Evolutionary conservation across 179 eudicot genomes (phyloP).

Genomic region (Dionaea muscipula): DNA sequence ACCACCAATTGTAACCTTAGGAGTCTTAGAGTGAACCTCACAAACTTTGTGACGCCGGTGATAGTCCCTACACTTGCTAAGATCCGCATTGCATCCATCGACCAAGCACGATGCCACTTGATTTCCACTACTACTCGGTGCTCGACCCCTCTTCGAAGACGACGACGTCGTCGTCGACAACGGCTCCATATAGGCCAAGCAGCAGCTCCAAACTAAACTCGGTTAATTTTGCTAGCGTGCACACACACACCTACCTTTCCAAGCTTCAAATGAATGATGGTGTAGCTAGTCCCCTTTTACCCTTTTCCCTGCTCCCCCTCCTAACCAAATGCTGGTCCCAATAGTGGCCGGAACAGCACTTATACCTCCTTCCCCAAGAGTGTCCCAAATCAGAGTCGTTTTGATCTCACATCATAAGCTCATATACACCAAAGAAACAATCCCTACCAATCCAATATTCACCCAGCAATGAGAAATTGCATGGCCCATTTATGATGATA

Average conservation of each 20-base stretch:
- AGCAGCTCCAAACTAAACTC: no score
- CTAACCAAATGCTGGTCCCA: not conserved
- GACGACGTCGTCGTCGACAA: slow-evolving; percentile 30
- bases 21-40: slow-evolving; percentile 67
- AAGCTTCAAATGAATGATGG: slow-evolving; percentile 21
- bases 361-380: not conserved
- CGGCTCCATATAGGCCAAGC: slow-evolving; percentile 33
- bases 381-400: no score
- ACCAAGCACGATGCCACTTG: slow-evolving; percentile 52
- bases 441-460: no score
- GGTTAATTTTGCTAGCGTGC: no score
- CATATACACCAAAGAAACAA: no score
- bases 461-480: no score
- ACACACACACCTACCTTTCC: slow-evolving; percentile 24
- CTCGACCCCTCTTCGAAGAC: slow-evolving; percentile 50
- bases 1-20: slow-evolving; percentile 57
- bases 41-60: slow-evolving; percentile 86
- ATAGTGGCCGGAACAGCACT: not conserved
- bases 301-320: not conserved
- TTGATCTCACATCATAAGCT: no score
- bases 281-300: slow-evolving; percentile 6
- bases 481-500: no score
- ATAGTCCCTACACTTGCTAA: slow-evolving; percentile 58
- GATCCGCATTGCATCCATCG: slow-evolving; percentile 67
- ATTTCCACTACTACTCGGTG: slow-evolving; percentile 19